Percentiles rank a stretch among this genome's conserved stretches.
Conservation (phyloP, 495 filamentous ascomycete genomes). For the Bacidia gigantensis region DNA sequence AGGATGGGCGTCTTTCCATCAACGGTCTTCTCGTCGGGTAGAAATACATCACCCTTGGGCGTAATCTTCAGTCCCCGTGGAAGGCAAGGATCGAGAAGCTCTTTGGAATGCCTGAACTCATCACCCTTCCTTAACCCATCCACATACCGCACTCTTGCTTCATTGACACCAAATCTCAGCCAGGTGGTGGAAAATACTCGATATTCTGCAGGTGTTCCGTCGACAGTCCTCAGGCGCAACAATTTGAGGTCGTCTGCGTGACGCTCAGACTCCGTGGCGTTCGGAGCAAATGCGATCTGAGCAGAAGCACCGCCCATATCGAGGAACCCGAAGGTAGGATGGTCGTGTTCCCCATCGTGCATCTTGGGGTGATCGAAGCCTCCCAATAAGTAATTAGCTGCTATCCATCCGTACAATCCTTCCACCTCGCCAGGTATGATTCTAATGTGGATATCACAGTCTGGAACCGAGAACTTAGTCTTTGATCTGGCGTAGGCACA, state of each 20-base stretch:
- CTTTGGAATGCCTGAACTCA: conserved; percentile 36
- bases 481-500: conserved; percentile 71
- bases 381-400: conserved; percentile 92
- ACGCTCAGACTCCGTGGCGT: conserved; percentile 76
- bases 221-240: conserved; percentile 66
- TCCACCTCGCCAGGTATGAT: conserved; percentile 96
- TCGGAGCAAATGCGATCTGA: conserved; percentile 95
- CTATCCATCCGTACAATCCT: conserved; percentile 96
- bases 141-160: conserved; percentile 73
- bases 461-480: conserved; percentile 73
- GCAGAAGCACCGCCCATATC: conserved; percentile 98
- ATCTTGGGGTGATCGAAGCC: conserved; percentile 70
- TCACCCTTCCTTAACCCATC: conserved; percentile 49
- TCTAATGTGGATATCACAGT: conserved; percentile 83
- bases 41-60: conserved; percentile 27
- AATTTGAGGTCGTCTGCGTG: conserved; percentile 84
- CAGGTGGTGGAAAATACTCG: conserved; percentile 89
- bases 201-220: conserved; percentile 65
- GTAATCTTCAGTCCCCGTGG: conserved; percentile 62
- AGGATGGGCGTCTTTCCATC: conserved; percentile 46
- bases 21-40: conserved; percentile 29
- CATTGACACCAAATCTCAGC: conserved; percentile 90
- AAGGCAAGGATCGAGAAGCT: conserved; percentile 85
- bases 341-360: conserved; percentile 69
- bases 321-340: conserved; percentile 93